These are phyloP conservation scores for Solanum dulcamara DNA, from an alignment of 257 asterid species.

Conservation along the genomic window DNA sequence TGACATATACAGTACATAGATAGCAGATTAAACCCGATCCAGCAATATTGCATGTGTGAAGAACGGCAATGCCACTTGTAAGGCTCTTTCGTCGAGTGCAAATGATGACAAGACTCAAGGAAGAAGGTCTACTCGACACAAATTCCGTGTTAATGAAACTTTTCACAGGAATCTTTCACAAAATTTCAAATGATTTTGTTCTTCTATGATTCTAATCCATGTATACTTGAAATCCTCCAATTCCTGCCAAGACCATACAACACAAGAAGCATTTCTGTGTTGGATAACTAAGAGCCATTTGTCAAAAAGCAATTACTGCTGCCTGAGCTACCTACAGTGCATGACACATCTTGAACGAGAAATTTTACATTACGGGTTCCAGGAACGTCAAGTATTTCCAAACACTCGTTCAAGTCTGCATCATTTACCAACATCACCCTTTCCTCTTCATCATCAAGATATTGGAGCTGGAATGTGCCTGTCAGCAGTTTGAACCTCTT, in stretches of 20 bases:
- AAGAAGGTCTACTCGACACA: background rate
- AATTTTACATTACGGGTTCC: slow-evolving; percentile 53
- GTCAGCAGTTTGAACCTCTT: slow-evolving; percentile 53
- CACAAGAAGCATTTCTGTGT: background rate
- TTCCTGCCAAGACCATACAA: background rate
- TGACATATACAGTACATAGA: background rate
- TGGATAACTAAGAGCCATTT: slow-evolving; percentile 16
- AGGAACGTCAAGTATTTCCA: slow-evolving; percentile 39
- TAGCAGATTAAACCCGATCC: background rate
- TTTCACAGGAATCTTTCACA: background rate
- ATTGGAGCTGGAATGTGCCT: slow-evolving; percentile 72
- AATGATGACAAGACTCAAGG: background rate
- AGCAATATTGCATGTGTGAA: background rate
- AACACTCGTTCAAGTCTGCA: slow-evolving; percentile 72
- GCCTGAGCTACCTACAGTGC: slow-evolving; percentile 59
- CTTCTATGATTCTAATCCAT: background rate
- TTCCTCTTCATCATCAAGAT: slow-evolving; percentile 86
- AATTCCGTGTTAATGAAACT: background rate
- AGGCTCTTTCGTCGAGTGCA: background rate
- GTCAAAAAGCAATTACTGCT: slow-evolving; percentile 59
- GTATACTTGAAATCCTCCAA: background rate
- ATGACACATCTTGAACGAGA: slow-evolving; percentile 46
- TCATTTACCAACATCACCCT: slow-evolving; percentile 92
- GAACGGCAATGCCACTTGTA: background rate
- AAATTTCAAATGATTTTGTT: background rate